phyloP scores from a whole-genome alignment of 1,139 yeast species.

The Zhuliangozyma parablackwelliae region DNA sequence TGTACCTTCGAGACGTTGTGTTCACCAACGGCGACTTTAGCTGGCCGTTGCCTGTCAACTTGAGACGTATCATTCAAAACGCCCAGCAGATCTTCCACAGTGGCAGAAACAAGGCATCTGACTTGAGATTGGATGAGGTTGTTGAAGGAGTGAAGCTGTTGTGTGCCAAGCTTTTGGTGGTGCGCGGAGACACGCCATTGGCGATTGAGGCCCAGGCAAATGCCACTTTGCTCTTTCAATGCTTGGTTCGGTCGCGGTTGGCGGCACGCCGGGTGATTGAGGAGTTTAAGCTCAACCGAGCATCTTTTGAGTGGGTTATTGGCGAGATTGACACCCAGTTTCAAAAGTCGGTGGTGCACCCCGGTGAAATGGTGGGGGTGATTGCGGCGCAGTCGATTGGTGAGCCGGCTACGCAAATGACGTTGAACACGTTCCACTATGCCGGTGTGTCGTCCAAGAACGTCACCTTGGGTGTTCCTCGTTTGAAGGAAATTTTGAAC shows the following conservation, averaged over 20 bases:
- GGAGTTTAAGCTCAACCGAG: conserved; percentile 79
- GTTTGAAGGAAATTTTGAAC: conserved; percentile 96
- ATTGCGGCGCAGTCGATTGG: conserved; percentile 99
- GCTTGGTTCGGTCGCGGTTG: conserved; percentile 86
- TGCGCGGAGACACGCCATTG: conserved; percentile 77
- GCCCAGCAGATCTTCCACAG: conserved; percentile 96
- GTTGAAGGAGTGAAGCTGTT: conserved; percentile 69
- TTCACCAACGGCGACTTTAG: conserved; percentile 91
- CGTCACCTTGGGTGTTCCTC: conserved; percentile 98
- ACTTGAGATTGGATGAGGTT: conserved; percentile 79
- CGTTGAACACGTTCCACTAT: conserved; percentile 98
- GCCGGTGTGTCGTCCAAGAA: conserved; percentile 99
- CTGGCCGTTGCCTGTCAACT: conserved; percentile 97
- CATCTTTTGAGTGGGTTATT: conserved; percentile 92
- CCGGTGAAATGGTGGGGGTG: conserved; percentile 99
- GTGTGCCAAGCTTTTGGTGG: conserved; percentile 63
- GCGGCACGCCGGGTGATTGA: conserved; percentile 88
- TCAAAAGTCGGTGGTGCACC: conserved; percentile 88
- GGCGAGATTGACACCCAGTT: conserved; percentile 94
- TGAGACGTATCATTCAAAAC: conserved; percentile 94
- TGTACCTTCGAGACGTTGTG: conserved; percentile 68
- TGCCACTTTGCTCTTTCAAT: conserved; percentile 87
- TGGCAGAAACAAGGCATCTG: conserved; percentile 87
- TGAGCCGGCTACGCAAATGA: conserved; percentile 99
- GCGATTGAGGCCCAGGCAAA: conserved; percentile 85